Conservation (phyloP, 164 flowering plant species). For the Nymphaea colorata region DNA sequence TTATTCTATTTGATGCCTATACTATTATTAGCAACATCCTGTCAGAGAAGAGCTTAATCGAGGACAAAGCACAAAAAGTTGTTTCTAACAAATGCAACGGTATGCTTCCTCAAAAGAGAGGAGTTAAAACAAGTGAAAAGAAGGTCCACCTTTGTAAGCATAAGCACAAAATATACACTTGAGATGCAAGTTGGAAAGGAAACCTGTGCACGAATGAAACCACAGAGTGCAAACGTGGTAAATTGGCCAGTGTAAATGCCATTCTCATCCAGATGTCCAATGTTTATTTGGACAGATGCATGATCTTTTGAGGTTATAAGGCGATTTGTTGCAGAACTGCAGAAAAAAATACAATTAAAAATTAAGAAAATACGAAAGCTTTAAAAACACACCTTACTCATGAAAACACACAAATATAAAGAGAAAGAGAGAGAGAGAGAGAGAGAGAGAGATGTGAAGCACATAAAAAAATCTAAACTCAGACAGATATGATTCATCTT, state of each 20-base stretch:
- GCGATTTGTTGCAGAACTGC: slow-evolving; percentile 76
- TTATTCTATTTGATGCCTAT: too few relatives aligned
- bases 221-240: slow-evolving; percentile 66
- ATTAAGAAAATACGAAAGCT: background rate
- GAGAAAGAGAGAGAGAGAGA: background rate
- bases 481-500: too few relatives aligned
- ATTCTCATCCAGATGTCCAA: slow-evolving; percentile 63
- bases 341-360: background rate
- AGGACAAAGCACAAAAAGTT: too few relatives aligned
- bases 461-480: too few relatives aligned
- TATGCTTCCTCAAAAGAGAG: too few relatives aligned
- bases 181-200: slow-evolving; percentile 7
- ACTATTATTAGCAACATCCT: too few relatives aligned
- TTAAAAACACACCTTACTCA: background rate
- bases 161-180: background rate
- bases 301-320: slow-evolving; percentile 80
- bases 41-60: too few relatives aligned
- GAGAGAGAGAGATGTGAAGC: background rate
- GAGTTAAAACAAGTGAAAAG: too few relatives aligned
- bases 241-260: slow-evolving; percentile 53
- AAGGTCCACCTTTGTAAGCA: too few relatives aligned
- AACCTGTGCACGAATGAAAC: slow-evolving; percentile 71
- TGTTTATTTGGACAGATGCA: slow-evolving; percentile 65
- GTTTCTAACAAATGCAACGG: too few relatives aligned
- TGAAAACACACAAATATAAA: background rate